These are phyloP conservation scores for Crithidia acanthocephali DNA, from an alignment of 208 protist genomes.

Conservation along the genomic window DNA sequence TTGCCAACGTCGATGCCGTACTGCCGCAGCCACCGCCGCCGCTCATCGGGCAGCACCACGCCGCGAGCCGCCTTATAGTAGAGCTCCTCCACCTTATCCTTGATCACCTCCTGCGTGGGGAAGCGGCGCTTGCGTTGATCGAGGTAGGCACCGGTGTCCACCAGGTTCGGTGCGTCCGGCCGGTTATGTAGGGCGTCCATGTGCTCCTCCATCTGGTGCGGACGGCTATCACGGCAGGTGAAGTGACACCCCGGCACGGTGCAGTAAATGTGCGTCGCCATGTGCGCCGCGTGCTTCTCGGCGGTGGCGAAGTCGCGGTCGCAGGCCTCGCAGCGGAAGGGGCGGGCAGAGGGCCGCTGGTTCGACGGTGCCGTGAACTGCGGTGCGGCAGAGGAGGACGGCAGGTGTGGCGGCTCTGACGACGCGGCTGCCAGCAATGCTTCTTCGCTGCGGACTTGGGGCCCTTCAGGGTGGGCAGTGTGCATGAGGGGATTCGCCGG, in stretches of 20 bases:
- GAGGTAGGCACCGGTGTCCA: conserved; percentile 68
- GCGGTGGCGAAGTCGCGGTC: conserved; percentile 71
- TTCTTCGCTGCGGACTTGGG: background rate
- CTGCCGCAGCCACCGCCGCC: conserved; percentile 81
- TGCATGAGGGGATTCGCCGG: conserved; percentile 27
- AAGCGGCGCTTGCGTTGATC: conserved; percentile 73
- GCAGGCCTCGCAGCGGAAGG: conserved; percentile 81
- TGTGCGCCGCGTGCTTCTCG: conserved; percentile 64
- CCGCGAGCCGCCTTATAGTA: conserved; percentile 87
- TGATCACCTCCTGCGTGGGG: conserved; percentile 79
- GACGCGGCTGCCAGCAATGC: background rate
- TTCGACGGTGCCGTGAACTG: background rate
- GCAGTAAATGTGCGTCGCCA: conserved; percentile 85
- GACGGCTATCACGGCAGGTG: conserved; percentile 70
- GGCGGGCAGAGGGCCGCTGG: conserved; percentile 17
- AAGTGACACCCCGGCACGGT: conserved; percentile 81
- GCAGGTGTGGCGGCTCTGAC: background rate
- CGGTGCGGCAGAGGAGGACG: background rate
- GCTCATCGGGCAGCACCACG: conserved; percentile 74
- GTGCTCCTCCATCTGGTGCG: conserved; percentile 89
- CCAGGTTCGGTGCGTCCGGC: conserved; percentile 81
- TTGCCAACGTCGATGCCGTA: conserved; percentile 81
- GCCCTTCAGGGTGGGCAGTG: background rate
- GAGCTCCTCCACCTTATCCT: conserved; percentile 85
- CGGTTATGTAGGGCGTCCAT: conserved; percentile 86